Evolutionary conservation across 805 yeast species (phyloP).

Genomic region (Candida adriatica): DNA sequence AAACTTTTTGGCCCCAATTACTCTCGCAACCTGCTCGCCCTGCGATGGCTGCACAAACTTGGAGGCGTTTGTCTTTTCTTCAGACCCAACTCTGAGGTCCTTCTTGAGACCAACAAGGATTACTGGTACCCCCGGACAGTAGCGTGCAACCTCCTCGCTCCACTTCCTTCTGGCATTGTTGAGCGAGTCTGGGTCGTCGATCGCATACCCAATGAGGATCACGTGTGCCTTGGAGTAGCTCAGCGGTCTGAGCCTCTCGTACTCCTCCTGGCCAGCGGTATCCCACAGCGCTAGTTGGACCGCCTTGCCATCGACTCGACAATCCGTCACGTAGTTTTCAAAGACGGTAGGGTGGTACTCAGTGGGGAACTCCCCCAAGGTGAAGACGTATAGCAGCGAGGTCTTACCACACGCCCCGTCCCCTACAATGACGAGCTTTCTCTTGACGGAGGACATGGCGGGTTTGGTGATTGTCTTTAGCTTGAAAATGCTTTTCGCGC

Average conservation of each 20-base stretch:
- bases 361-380: constrained; percentile 87
- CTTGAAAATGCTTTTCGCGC: too few relatives aligned
- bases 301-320: constrained; percentile 89
- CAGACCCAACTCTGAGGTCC: constrained; percentile 53
- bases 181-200: constrained; percentile 78
- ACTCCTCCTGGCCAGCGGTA: constrained; percentile 96
- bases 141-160: constrained; percentile 75
- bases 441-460: constrained; percentile 30
- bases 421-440: constrained; percentile 87
- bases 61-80: constrained; percentile 27
- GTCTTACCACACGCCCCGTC: constrained; percentile 97
- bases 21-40: constrained; percentile 66
- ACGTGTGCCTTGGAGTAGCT: constrained; percentile 86
- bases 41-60: constrained; percentile 44
- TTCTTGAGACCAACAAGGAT: constrained; percentile 79
- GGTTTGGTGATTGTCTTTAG: too few relatives aligned
- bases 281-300: constrained; percentile 90
- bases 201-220: constrained; percentile 78
- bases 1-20: constrained; percentile 77
- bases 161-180: constrained; percentile 80
- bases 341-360: constrained; percentile 93
- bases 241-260: constrained; percentile 81
- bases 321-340: constrained; percentile 90
- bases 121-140: constrained; percentile 76
- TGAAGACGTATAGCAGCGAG: constrained; percentile 82